Evolutionary conservation across 768 basidiomycete genomes (phyloP).

Genomic region (Suillus ampliporus): DNA sequence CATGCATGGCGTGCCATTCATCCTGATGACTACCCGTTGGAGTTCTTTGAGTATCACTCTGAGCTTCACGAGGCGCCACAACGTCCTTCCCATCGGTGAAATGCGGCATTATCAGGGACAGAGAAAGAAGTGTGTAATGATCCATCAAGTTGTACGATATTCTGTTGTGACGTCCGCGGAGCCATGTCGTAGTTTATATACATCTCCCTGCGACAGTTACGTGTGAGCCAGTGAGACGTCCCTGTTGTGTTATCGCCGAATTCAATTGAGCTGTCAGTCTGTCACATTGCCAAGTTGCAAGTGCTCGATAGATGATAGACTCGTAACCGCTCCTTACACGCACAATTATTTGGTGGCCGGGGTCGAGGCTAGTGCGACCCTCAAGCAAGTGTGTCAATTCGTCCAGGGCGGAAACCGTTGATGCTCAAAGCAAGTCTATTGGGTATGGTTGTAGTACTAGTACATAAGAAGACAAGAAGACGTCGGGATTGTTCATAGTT

Average conservation of each 20-base stretch:
- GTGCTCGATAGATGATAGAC: no score
- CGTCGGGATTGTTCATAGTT: constrained; percentile 18
- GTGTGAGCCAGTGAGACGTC: constrained; percentile 2
- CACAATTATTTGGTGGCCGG: no score
- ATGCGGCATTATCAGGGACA: neutral
- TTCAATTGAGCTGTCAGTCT: neutral
- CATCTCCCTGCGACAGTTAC: constrained; percentile 1
- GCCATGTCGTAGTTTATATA: neutral
- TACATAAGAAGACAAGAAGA: neutral
- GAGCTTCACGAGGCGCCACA: constrained; percentile 8
- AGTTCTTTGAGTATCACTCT: constrained; percentile 30
- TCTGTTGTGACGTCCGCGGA: constrained; percentile 7
- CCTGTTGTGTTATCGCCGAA: constrained; percentile 5
- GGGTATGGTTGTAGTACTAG: constrained; percentile 15
- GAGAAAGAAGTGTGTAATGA: constrained; percentile 1
- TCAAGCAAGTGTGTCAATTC: no score
- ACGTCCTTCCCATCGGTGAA: constrained; percentile 3
- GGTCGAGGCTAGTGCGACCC: no score
- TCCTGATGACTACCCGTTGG: constrained; percentile 55
- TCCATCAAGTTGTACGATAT: constrained; percentile 10
- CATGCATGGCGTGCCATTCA: constrained; percentile 72
- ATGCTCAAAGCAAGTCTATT: constrained; percentile 18
- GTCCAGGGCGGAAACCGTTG: neutral
- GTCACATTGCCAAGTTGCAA: neutral
- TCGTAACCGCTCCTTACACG: no score